Evolutionary conservation across 805 yeast genomes (phyloP).

Genomic region (Komagataella populi): DNA sequence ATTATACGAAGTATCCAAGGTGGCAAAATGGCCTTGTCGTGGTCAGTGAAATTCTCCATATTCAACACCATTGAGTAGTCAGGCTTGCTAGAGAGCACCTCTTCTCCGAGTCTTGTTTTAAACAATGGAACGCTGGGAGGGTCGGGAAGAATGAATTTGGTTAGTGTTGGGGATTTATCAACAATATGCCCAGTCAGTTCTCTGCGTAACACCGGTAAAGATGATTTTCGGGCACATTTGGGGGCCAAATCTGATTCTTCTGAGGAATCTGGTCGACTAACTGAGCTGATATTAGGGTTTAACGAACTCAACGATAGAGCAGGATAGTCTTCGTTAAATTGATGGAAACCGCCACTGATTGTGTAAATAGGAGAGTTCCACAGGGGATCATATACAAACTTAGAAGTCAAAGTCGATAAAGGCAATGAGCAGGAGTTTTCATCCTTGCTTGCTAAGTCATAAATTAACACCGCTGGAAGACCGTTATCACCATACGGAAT

Average conservation of each 20-base stretch:
- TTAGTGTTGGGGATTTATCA: conserved; percentile 4
- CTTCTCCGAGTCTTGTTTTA: conserved; percentile 41
- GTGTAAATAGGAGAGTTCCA: conserved; percentile 29
- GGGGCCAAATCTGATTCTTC: conserved; percentile 2
- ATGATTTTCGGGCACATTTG: conserved; percentile 3
- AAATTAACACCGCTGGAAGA: conserved; percentile 31
- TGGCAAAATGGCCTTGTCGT: conserved; percentile 23
- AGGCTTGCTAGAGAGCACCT: conserved; percentile 16
- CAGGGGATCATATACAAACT: conserved; percentile 24
- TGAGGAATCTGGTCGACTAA: conserved; percentile 8
- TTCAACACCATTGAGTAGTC: conserved; percentile 14
- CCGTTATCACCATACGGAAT: conserved; percentile 14
- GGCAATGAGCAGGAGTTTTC: conserved; percentile 18
- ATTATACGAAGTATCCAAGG: conserved; percentile 34
- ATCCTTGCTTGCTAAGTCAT: conserved; percentile 30
- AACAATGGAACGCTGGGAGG: conserved; percentile 26
- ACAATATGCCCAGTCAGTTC: neutral
- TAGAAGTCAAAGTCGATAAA: conserved; percentile 32
- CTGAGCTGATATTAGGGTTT: neutral
- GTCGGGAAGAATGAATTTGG: conserved; percentile 42
- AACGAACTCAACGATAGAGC: conserved; percentile 2
- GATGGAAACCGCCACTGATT: conserved; percentile 26
- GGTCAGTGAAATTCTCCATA: conserved; percentile 5
- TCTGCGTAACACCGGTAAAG: conserved; percentile 13
- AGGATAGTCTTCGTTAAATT: conserved; percentile 18